Conservation (phyloP, 371 early-diverging fungal genomes). For the Lichtheimia hyalospora region DNA sequence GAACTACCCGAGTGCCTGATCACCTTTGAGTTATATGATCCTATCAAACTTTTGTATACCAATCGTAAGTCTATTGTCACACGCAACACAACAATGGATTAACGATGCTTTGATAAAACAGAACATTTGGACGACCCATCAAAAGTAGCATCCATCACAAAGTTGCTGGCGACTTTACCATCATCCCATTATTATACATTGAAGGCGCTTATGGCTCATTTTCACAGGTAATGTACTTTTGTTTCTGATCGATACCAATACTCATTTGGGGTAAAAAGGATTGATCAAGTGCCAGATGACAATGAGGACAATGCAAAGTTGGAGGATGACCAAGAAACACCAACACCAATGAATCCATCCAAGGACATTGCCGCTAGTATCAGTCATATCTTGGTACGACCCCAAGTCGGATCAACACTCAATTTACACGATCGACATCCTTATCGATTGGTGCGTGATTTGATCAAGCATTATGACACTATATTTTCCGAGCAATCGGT, state of each 20-base stretch:
- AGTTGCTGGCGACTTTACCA: slow-evolving; percentile 52
- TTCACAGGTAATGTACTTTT: slow-evolving; percentile 34
- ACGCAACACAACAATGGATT: not conserved
- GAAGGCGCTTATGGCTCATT: slow-evolving; percentile 45
- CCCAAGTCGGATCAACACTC: slow-evolving; percentile 48
- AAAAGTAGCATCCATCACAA: slow-evolving; percentile 44
- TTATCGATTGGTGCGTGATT: slow-evolving; percentile 53
- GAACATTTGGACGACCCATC: slow-evolving; percentile 41
- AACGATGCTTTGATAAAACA: not conserved
- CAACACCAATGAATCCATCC: too few species aligned
- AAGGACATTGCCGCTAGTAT: slow-evolving; percentile 31
- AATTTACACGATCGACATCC: slow-evolving; percentile 62
- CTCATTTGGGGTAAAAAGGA: not conserved
- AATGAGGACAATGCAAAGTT: slow-evolving; percentile 5
- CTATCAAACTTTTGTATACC: slow-evolving; percentile 66
- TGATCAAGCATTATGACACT: slow-evolving; percentile 36
- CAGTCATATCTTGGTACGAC: slow-evolving; percentile 62
- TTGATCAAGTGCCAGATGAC: slow-evolving; percentile 1
- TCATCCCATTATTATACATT: slow-evolving; percentile 54
- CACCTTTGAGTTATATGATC: slow-evolving; percentile 75
- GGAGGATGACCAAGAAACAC: not conserved
- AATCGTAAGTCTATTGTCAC: slow-evolving; percentile 39
- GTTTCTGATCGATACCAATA: not conserved
- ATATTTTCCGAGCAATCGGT: slow-evolving; percentile 31
- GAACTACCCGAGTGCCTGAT: slow-evolving; percentile 73